Evolutionary conservation across 164 flowering plant species (phyloP).

Genomic region (Berberis vulgaris): DNA sequence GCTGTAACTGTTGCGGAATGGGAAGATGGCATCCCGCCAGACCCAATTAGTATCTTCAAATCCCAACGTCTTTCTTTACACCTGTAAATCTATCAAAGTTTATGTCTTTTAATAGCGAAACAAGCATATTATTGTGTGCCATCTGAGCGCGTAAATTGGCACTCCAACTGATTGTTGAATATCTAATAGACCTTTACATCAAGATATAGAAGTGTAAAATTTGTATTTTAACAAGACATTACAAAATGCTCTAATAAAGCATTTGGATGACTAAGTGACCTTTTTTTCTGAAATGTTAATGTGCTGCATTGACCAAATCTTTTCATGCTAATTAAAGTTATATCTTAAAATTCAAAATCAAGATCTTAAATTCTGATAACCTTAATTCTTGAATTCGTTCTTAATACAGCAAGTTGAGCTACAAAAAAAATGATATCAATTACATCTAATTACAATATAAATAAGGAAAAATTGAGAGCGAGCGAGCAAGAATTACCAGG

Average conservation of each 20-base stretch:
- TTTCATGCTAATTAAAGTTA: too few relatives aligned
- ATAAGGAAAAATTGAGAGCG: neutral
- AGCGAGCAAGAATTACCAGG: conserved; percentile 39
- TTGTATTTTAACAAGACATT: neutral
- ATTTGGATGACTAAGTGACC: neutral
- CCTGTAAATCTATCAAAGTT: conserved; percentile 58
- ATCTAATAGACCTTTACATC: neutral
- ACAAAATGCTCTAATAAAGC: too few relatives aligned
- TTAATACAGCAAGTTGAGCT: neutral
- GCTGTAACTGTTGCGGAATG: conserved; percentile 93
- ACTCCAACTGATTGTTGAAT: neutral
- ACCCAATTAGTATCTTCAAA: conserved; percentile 56
- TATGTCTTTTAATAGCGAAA: conserved; percentile 26
- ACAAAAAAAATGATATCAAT: neutral
- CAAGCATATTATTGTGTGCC: neutral
- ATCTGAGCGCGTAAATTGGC: neutral
- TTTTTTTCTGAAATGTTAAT: too few relatives aligned
- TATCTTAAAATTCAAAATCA: too few relatives aligned
- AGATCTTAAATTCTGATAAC: too few relatives aligned
- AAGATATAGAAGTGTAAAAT: neutral
- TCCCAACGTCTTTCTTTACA: conserved; percentile 82
- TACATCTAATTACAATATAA: neutral
- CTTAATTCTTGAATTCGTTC: neutral
- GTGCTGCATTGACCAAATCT: too few relatives aligned
- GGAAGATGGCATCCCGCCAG: conserved; percentile 99